A percentile compares a stretch with the other conserved stretches of the same genome.
Evolutionary conservation across 1,284 basidiomycete species (phyloP).

Genomic region (Ustilago vetiveriae): DNA sequence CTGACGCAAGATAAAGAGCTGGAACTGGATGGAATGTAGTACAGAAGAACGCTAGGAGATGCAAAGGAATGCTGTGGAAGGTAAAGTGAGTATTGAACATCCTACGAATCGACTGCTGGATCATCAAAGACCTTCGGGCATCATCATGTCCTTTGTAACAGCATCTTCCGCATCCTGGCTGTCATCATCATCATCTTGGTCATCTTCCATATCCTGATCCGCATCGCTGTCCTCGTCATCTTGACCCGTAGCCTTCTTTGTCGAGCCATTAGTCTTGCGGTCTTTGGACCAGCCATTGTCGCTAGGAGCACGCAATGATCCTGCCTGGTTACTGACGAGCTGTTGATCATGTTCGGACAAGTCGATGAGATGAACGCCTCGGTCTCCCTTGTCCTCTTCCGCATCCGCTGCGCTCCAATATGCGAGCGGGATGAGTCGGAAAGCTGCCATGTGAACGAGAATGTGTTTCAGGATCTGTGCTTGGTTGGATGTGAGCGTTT

Average conservation of each 20-base stretch:
- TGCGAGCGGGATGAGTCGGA: constrained; percentile 63
- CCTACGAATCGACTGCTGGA: too few species aligned
- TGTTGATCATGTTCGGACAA: constrained; percentile 47
- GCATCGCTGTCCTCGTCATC: constrained; percentile 39
- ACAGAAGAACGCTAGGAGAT: not conserved
- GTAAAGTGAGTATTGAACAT: too few species aligned
- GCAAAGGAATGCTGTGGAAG: too few species aligned
- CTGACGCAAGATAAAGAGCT: too few species aligned
- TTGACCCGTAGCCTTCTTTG: constrained; percentile 17
- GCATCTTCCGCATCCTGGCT: constrained; percentile 47
- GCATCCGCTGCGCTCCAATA: constrained; percentile 62
- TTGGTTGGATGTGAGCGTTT: constrained; percentile 77
- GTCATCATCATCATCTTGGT: constrained; percentile 13
- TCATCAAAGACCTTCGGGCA: constrained; percentile 51
- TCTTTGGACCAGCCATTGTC: constrained; percentile 45
- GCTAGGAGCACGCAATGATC: constrained; percentile 40
- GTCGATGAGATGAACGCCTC: constrained; percentile 47
- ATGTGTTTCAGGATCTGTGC: constrained; percentile 66
- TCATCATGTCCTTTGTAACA: constrained; percentile 55
- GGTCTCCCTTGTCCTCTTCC: constrained; percentile 46
- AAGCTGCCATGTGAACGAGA: constrained; percentile 61
- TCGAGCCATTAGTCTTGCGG: constrained; percentile 30
- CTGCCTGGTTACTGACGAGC: constrained; percentile 42
- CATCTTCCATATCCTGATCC: too few species aligned
- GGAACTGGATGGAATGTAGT: too few species aligned